Evolutionary conservation across 1,284 basidiomycete species (phyloP).

Genomic region (Ustilago xerochloae): DNA sequence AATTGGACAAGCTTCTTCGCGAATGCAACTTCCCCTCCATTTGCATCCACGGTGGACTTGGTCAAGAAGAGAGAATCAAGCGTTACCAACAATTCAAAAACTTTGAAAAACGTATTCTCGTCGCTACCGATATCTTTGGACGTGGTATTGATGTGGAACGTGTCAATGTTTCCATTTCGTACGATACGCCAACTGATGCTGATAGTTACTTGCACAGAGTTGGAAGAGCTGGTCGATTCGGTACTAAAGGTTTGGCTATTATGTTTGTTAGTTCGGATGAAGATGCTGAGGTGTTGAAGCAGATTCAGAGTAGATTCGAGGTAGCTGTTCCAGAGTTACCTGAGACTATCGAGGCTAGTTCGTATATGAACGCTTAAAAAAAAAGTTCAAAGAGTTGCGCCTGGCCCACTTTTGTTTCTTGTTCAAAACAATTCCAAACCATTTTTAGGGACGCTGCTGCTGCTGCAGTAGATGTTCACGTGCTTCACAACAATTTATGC

Average conservation of each 20-base stretch:
- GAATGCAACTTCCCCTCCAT: conserved; percentile 99
- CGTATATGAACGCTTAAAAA: conserved; percentile 69
- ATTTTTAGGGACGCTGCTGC: no score
- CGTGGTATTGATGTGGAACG: conserved; percentile 68
- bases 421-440: no score
- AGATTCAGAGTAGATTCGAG: conserved; percentile 91
- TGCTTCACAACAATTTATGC: neutral
- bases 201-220: conserved; percentile 99
- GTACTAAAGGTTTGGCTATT: conserved; percentile 99
- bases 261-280: conserved; percentile 92
- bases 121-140: conserved; percentile 68
- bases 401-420: no score
- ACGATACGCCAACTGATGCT: conserved; percentile 92
- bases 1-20: conserved; percentile 93
- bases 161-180: conserved; percentile 67
- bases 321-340: conserved; percentile 91
- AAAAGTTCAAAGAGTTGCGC: neutral
- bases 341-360: conserved; percentile 84
- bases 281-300: conserved; percentile 91
- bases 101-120: conserved; percentile 90
- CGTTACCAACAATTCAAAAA: conserved; percentile 99
- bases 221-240: conserved; percentile 98
- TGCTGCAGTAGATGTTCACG: neutral
- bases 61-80: conserved; percentile 94
- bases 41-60: conserved; percentile 92